These are phyloP conservation scores for Solanum ahanhuiri DNA, from an alignment of 257 asterid genomes.

Conservation along the genomic window DNA sequence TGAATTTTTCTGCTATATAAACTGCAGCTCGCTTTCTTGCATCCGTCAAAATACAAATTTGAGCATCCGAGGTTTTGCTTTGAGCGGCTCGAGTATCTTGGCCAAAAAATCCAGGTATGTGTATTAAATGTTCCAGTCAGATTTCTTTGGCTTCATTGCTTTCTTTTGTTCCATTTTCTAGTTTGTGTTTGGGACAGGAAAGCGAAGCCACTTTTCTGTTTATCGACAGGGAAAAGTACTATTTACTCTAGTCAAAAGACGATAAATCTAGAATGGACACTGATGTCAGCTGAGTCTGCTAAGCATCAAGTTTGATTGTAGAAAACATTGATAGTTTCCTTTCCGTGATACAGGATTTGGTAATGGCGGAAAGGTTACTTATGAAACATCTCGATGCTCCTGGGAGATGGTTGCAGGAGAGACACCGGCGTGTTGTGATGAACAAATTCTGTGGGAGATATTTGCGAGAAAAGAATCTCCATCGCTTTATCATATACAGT, in stretches of 20 bases:
- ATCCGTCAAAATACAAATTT: conserved; percentile 73
- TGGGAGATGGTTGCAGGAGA: conserved; percentile 83
- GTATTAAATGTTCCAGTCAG: too few species aligned
- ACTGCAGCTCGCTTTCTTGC: conserved; percentile 77
- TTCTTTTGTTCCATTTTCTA: background rate
- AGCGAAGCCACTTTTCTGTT: background rate
- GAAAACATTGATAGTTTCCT: background rate
- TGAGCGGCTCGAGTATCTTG: conserved; percentile 88
- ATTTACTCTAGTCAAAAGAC: too few species aligned
- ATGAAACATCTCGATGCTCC: conserved; percentile 99
- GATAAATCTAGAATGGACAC: background rate
- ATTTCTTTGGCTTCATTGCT: background rate
- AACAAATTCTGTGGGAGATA: conserved; percentile 92
- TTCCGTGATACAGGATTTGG: conserved; percentile 57
- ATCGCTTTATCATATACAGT: conserved; percentile 67
- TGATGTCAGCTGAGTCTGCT: background rate
- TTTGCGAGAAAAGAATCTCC: conserved; percentile 81
- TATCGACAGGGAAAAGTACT: too few species aligned
- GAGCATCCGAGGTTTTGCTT: conserved; percentile 96
- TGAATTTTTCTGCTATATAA: background rate
- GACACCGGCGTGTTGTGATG: conserved; percentile 73
- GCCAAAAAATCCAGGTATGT: conserved; percentile 86
- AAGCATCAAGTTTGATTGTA: background rate
- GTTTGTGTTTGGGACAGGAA: background rate
- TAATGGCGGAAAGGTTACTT: conserved; percentile 89